Evolutionary conservation across 768 basidiomycete genomes (phyloP), one percentile per base, ranked within the genome.

Genomic region (Trametes cingulata): DNA sequence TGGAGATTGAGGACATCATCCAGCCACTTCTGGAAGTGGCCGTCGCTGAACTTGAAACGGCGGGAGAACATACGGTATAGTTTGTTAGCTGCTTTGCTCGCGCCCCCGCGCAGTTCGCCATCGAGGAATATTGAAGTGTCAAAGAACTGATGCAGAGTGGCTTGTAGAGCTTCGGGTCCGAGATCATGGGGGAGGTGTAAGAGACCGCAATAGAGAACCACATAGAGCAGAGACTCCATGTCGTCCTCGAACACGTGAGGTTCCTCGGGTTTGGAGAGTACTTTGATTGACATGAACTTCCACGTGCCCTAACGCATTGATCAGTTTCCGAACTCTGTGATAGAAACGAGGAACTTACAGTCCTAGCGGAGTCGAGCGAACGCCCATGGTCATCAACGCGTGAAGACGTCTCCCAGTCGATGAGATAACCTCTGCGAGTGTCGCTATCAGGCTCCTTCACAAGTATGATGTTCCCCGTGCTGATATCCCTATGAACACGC

Each of bases 171-270:
- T 8, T 52, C 39, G 25, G 52, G 39, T 12, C 25, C 14, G 45
- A 15, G 2, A 7, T 56, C 27, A 33, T 56, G 60, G 3, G 41
- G 48, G 15, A 46, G 52, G 25, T 47, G 56, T 14, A 39, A 29
- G 36, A 62, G 43, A 13, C 35, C 41, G 37, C 60, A 51, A 19
- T 56, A 56, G n/a, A 62, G 49, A 19, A 56, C 55, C 17, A 62
- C 54, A 20, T 56, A 62, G 17, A 56, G 20, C 5, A 62, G 43
- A n/a, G 60, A 56, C 27, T 62, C 60, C 55, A 62, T 56, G 41
- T 62, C 60, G 33, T 62, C 60, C 20, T 46, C 25, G 41, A 56
- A 20, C 4, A 42, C 36, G 9, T 39, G 54, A 22, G 27, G 17
- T 17, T 24, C 12, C 9, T 15, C 22, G 2, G 22, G 25, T 25